These are phyloP conservation scores for Solanum appendiculatum DNA, from an alignment of 257 asterid species.

Conservation along the genomic window DNA sequence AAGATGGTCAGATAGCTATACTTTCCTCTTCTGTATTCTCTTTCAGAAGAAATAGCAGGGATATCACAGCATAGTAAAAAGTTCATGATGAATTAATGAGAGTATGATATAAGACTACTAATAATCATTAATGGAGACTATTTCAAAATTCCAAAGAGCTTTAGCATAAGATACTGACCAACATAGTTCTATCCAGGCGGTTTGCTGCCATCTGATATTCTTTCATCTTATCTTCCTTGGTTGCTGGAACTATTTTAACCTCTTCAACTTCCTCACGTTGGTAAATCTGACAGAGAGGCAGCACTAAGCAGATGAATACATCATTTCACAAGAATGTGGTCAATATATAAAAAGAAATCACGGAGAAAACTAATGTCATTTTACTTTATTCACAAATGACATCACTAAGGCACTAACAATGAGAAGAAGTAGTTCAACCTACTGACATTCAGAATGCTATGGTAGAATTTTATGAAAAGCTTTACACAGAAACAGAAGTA, in stretches of 20 bases:
- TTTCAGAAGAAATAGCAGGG: neutral
- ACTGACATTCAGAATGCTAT: no score
- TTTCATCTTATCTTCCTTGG: conserved; percentile 50
- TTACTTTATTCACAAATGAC: neutral
- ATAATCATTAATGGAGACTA: neutral
- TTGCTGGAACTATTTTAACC: conserved; percentile 61
- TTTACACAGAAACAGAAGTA: no score
- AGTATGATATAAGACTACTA: neutral
- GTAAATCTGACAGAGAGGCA: conserved; percentile 53
- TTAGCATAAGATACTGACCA: conserved; percentile 43
- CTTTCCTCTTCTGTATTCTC: neutral
- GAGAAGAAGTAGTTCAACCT: no score
- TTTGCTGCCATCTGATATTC: conserved; percentile 76
- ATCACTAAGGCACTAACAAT: neutral
- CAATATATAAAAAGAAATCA: neutral
- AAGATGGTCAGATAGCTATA: neutral
- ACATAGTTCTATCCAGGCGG: conserved; percentile 54
- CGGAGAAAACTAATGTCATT: neutral
- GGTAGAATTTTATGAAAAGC: no score
- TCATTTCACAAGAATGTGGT: neutral
- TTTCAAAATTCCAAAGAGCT: neutral
- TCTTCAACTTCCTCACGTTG: conserved; percentile 74
- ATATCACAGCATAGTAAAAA: neutral
- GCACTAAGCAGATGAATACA: neutral
- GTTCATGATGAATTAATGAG: neutral